Base-by-base conservation (phyloP, 495 filamentous ascomycete species). In the Lentithecium fluviatile region DNA sequence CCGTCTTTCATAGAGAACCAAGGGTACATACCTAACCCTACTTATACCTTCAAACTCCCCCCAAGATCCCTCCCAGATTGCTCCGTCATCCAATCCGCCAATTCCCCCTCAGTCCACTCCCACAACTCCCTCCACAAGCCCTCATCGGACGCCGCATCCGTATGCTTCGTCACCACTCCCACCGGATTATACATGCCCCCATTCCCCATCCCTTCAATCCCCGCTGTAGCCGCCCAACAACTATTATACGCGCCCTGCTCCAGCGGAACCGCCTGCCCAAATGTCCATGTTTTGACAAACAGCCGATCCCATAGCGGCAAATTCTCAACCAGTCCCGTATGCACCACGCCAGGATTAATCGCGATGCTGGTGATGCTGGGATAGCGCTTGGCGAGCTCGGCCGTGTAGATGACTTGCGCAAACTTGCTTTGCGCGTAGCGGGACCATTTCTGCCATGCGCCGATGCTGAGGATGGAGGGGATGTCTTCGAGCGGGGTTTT, bases 341-440 rank as follows among this genome's bases (percentile, higher is more conserved):
- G 49, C 24, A 90, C 81, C 0, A 82, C 63, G 5, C 89, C 88
- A 0, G 90, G 89, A 53, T 91, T 84, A 0, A 90, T 75, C 0
- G 85, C 66, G 0, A 86, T 74, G 8, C 76, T 78, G 0, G 73
- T 78, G 38, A 88, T 79, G 29, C 75, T 70, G 0, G 83, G 84
- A 66, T 86, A 77, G 2, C 79, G 77, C 19, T 72, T 73, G 0
- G 83, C 83, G 12, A 92, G 75, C 63, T 88, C 80, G 2, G 70
- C 64, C 1, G 82, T 77, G 58, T 82, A 87, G 2, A 90, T 73
- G 13, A 89, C 76, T 67, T 89, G 89, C 6, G 86, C 83, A 0
- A 89, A 79, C 75, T 91, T 91, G 60, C 77, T 79, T 34, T 87
- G 79, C 5, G 74, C 79, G 68, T 91, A 92, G n/a, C 83, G 79